These are phyloP conservation scores for Yamadazyma aaseri DNA, from an alignment of 1,139 yeast species.

Conservation along the genomic window DNA sequence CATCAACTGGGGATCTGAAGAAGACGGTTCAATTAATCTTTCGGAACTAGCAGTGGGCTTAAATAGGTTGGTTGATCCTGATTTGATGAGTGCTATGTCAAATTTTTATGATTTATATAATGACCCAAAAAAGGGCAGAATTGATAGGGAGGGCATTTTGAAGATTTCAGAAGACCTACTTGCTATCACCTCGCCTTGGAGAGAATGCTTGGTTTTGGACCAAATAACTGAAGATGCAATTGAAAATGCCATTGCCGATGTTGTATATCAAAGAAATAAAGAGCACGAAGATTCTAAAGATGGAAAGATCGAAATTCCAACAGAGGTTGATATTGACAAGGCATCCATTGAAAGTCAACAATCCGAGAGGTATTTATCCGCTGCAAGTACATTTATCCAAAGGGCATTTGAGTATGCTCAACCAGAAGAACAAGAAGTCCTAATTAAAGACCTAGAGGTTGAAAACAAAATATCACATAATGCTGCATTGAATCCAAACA, in stretches of 20 bases:
- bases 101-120: conserved; percentile 80
- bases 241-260: conserved; percentile 65
- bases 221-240: conserved; percentile 57
- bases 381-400: conserved; percentile 84
- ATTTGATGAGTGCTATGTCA: conserved; percentile 75
- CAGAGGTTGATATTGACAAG: conserved; percentile 59
- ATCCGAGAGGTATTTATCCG: conserved; percentile 75
- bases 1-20: conserved; percentile 60
- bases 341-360: conserved; percentile 68
- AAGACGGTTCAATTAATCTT: conserved; percentile 54
- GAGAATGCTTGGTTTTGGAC: conserved; percentile 64
- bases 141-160: conserved; percentile 77
- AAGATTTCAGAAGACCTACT: conserved; percentile 84
- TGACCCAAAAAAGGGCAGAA: conserved; percentile 51
- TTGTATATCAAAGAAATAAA: conserved; percentile 38
- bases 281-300: conserved; percentile 14
- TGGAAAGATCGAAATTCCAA: conserved; percentile 38
- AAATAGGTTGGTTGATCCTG: conserved; percentile 65
- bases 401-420: conserved; percentile 90
- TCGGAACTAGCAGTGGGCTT: conserved; percentile 73
- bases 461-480: conserved; percentile 51
- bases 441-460: conserved; percentile 37
- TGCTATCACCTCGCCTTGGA: conserved; percentile 81
- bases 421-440: conserved; percentile 54
- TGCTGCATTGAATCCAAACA: conserved; percentile 77